Evolutionary conservation across 306 rosid species (phyloP).

Genomic region (Malus domestica): ASM211411v1 NC_041790.1:17909501-17910000

Average conservation of each 20-base stretch:
- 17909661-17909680: neutral
- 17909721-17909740: too few species aligned
- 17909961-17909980: too few species aligned
- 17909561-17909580: neutral
- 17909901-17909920: too few species aligned
- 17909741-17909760: neutral
- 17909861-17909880: conserved; percentile 21
- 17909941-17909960: too few species aligned
- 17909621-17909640: neutral
- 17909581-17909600: neutral
- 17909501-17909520: too few species aligned
- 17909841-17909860: conserved; percentile 44
- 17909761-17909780: neutral
- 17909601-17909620: neutral
- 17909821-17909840: conserved; percentile 9
- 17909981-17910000: too few species aligned
- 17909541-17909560: neutral
- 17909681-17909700: neutral
- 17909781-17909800: too few species aligned
- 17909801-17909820: neutral
- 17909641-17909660: neutral
- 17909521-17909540: neutral
- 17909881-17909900: too few species aligned
- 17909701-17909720: neutral
- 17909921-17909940: too few species aligned